Base-by-base conservation (phyloP, 2,329 filamentous ascomycete genomes). In the Phialocephala subalpina region DNA sequence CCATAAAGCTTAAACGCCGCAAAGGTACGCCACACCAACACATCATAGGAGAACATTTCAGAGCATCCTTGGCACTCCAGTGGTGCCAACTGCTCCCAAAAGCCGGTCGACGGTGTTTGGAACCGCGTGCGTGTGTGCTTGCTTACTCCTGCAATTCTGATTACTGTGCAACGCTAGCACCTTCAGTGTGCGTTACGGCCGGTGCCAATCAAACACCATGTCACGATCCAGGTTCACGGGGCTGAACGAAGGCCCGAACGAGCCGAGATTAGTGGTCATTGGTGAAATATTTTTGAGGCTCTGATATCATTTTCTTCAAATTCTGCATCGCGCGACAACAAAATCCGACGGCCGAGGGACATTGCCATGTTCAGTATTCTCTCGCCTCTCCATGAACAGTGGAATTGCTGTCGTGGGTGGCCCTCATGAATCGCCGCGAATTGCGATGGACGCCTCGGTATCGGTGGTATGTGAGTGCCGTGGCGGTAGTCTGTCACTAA, bases 141-240 rank as follows among this genome's bases (percentile, higher is more conserved):
- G 45, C 45, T 49, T 49, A 49, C 45, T 49, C 42, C 45, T 49
- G 45, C 45, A 49, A 49, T 22, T 22, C 20, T 49, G 45, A 49
- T 49, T 49, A 49, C 45, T 49, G 45, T 49, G 45, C 45, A 49
- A 5, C 45, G 45, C 45, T 49, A 49, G n/a, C 7, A 7, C 42
- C 45, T 11, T n/a, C 20, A 22, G n/a, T n/a, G 20, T 42, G 6
- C 40, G 18, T 49, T 49, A 49, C 45, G 45, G 45, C 45, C 45
- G 45, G 1, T 49, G n/a, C 20, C 45, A 42, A 42, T 42, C 40
- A 42, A 6, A 18, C 16, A n/a, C 40, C 40, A 12, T 2, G 40
- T n/a, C 40, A 42, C n/a, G 40, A 14, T 49, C 45, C 20, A 11
- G 45, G 8, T 22, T 49, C 45, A 49, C 45, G 45, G 42, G 40